Evolutionary conservation across 495 filamentous ascomycete genomes (phyloP).

Genomic region (Penicillium longicatenatum): DNA sequence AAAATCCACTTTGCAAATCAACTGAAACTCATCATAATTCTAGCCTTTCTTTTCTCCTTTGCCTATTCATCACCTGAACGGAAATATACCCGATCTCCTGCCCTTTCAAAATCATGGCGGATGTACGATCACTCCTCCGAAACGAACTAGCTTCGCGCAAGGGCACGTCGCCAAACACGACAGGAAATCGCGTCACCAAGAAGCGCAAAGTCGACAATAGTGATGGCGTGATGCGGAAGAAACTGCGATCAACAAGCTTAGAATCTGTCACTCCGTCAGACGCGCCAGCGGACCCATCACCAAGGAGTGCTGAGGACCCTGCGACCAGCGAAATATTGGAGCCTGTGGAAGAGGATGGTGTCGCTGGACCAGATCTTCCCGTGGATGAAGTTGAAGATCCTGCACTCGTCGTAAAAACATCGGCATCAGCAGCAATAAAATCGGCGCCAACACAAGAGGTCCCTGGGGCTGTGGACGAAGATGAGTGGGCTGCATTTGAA

Average conservation of each 20-base stretch:
- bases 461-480: constrained; percentile 62
- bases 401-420: constrained; percentile 13
- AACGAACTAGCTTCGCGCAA: constrained; percentile 77
- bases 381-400: constrained; percentile 21
- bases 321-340: constrained; percentile 31
- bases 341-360: constrained; percentile 29
- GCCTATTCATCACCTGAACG: background rate
- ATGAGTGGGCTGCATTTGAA: constrained; percentile 90
- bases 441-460: constrained; percentile 15
- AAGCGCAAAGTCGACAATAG: constrained; percentile 59
- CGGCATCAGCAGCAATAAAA: constrained; percentile 20
- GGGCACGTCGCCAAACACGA: constrained; percentile 52
- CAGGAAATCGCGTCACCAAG: constrained; percentile 49
- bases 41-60: constrained; percentile 2
- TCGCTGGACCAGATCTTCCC: constrained; percentile 31
- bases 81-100: background rate
- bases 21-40: constrained; percentile 16
- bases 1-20: constrained; percentile 24
- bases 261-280: constrained; percentile 27
- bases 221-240: constrained; percentile 51
- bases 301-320: constrained; percentile 23
- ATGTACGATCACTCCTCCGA: constrained; percentile 79
- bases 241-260: constrained; percentile 40
- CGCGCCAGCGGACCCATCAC: constrained; percentile 21
- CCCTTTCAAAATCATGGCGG: constrained; percentile 61